phyloP scores from a whole-genome alignment of 495 filamentous ascomycete genomes.

The Lasiosphaeriaceae sp. region DNA sequence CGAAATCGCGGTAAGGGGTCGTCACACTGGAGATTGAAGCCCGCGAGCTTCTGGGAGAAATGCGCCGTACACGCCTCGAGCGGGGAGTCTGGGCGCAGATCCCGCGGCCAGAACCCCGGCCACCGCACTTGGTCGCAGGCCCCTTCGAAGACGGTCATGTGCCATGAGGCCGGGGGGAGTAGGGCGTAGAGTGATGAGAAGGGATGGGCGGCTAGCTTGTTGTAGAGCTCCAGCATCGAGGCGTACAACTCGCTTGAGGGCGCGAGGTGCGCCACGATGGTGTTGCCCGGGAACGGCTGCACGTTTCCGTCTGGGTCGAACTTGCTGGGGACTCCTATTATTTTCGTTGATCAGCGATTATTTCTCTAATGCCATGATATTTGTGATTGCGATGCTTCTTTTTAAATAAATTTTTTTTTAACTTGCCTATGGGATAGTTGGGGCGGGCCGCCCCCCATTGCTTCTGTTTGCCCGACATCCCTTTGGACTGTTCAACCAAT shows the following conservation, averaged over 20 bases:
- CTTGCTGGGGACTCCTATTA: constrained; percentile 18
- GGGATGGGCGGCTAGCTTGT: constrained; percentile 1
- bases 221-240: constrained; percentile 13
- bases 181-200: constrained; percentile 9
- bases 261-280: constrained; percentile 21
- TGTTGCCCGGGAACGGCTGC: constrained; percentile 24
- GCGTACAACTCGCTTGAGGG: constrained; percentile 4
- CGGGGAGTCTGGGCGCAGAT: constrained; percentile 6
- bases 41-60: constrained; percentile 5
- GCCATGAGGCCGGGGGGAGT: constrained; percentile 22
- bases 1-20: constrained; percentile 16
- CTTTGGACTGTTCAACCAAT: background rate
- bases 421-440: no score
- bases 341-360: background rate
- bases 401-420: no score
- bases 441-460: no score
- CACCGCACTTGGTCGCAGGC: constrained; percentile 18
- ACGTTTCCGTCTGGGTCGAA: constrained; percentile 19
- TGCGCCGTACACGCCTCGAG: constrained; percentile 13
- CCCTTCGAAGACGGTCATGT: constrained; percentile 27
- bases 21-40: constrained; percentile 9
- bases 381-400: no score
- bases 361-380: background rate
- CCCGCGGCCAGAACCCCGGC: constrained; percentile 17
- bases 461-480: background rate